Base-by-base conservation (phyloP, 2,329 filamentous ascomycete species). In the Chlorencoelia australis region DNA sequence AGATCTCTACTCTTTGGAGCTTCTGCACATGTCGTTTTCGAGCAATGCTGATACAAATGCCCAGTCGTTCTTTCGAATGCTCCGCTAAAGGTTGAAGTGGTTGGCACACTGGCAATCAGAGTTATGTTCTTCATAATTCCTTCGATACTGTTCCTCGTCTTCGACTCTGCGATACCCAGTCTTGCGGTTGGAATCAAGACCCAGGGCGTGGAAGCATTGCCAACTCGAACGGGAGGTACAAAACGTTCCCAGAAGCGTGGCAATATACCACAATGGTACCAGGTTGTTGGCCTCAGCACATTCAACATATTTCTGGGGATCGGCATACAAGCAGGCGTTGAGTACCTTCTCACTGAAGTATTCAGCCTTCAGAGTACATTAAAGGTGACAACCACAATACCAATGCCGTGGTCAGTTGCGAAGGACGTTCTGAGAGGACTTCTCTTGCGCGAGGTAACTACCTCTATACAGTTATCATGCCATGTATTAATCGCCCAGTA, bases 21-120 rank as follows among this genome's bases (percentile, higher is more conserved):
- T n/a, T n/a, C n/a, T n/a, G n/a, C n/a, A n/a, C n/a, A n/a, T n/a
- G n/a, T n/a, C n/a, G n/a, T n/a, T n/a, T n/a, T n/a, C n/a, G n/a
- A n/a, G n/a, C n/a, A n/a, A n/a, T n/a, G n/a, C n/a, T n/a, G n/a
- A n/a, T n/a, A n/a, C n/a, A n/a, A n/a, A n/a, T n/a, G n/a, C n/a
- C n/a, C n/a, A n/a, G n/a, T 95, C 20, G 75, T 93, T 25, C 65
- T 89, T 3, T 82, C 81, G 5, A 82, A 93, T 51, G 69, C 79
- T 1, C 77, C 83, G 0, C 65, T 91, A 11, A 72, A 75, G 40
- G 74, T 94, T 39, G 85, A 94, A 57, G 57, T 91, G 1, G 65
- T 82, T 35, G 83, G 79, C 37, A 79, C 79, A 0, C 57, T 84
- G 4, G 71, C 73, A 16, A 65, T 87, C 32, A 79, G 83, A 27